Evolutionary conservation across 2,329 filamentous ascomycete species (phyloP), one percentile per base, ranked within the genome.

Genomic region (Verticillium zaregamsianum): DNA sequence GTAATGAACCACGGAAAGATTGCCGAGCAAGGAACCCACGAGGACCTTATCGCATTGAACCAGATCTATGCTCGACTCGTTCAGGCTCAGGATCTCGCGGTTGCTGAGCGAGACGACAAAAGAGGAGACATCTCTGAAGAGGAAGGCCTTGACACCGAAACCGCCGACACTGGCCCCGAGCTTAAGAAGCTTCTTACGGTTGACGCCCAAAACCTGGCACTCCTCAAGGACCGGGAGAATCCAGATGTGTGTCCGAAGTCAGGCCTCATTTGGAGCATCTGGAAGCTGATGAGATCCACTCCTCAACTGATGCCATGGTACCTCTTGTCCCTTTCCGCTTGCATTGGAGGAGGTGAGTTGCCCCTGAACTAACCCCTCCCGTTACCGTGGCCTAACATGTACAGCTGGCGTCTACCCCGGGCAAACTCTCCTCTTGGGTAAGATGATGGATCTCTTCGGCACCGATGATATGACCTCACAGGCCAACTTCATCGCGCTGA

Each of bases 341-440:
- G 58, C 20, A 14, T 59, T n/a, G 33, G 31, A 23, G 39, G 61
- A 58, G 55, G 61, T 60, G 14, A 52, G 49, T 55, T 15, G 2
- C 15, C 20, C 37, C 37, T 57, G 7, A 33, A 33, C n/a, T 37
- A 7, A 35, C 9, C 14, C 11, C 33, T 14, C 6, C 9, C 15
- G 28, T 28, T 28, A 28, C 28, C 28, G 28, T 28, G 39, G 14
- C 37, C 25, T 35, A 49, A 5, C 14, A 15, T 7, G 61, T 49
- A 20, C 33, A 63, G 76, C 71, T 33, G 77, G 72, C 15, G 69
- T 72, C 2, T 76, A 72, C 56, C 79, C 80, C 1, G 77, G 71
- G 2, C 77, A 82, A 58, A 75, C 80, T 2, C 69, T 82, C 58
- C 64, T 82, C 5, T 66, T 80, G 28, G 73, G 74, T 8, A 71